Evolutionary conservation across 2,329 filamentous ascomycete genomes (phyloP), one percentile per base, ranked within the genome.

Genomic region (Chrysoporthe puriensis): DNA sequence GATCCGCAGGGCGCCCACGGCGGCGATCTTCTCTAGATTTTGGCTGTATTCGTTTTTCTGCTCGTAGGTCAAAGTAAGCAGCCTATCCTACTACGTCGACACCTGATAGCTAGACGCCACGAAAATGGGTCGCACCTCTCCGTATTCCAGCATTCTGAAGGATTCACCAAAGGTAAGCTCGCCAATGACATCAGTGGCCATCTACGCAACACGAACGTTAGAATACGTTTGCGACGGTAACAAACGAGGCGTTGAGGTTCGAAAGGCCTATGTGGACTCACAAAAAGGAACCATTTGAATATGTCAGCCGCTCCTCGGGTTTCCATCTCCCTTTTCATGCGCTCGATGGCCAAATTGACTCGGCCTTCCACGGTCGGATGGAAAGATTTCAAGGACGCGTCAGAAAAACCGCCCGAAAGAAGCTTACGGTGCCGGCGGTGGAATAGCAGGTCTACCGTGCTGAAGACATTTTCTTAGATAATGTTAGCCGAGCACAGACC

Each of bases 101-200:
- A 44, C 32, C 14, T 16, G 44, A 6, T 26, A 26, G 44, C 16
- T 36, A 4, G 34, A 7, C 57, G 13, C 44, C 36, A 9, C 36
- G 52, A 26, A 34, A n/a, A 7, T 18, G 26, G 36, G n/a, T 26
- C 64, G 36, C 72, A 85, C 84, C 75, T 83, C 74, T 18, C 83
- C 84, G 4, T 74, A 73, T 65, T 88, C 84, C 4, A 89, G 73
- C 76, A 83, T 83, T 0, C 76, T 74, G 67, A 88, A 87, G 0
- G 84, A 84, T n/a, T 86, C 80, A 0, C 86, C 85, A 73, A 88
- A 88, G 1, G 77, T 81, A 6, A 88, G 73, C 62, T 86, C 79
- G 0, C 81, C 84, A 62, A 87, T 84, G 0, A 86, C 75, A 71
- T 88, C 86, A 0, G 84, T 85, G 3, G 81, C 73, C 77, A 83